A percentile compares a stretch with the other conserved stretches of the same genome.
These are phyloP conservation scores for Ocimum tenuiflorum DNA, from an alignment of 257 asterid genomes.

Conservation along the genomic window DNA sequence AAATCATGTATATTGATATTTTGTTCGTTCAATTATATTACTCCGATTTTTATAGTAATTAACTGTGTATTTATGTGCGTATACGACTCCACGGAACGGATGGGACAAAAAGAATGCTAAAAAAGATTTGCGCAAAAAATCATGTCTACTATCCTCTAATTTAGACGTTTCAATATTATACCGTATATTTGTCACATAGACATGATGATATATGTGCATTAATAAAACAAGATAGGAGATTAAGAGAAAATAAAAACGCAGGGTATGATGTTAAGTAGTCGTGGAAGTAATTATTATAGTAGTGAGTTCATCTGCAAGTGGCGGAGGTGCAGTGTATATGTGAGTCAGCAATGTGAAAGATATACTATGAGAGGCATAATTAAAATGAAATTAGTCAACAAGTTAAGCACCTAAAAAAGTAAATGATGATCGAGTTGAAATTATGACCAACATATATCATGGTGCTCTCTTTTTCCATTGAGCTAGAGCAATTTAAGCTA, in stretches of 20 bases:
- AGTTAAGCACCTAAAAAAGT: neutral
- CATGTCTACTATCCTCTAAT: too few species aligned
- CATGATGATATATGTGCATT: too few species aligned
- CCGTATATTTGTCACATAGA: too few species aligned
- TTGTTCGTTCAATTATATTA: too few species aligned
- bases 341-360: conserved; percentile 5
- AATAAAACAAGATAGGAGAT: neutral
- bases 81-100: too few species aligned
- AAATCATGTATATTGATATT: too few species aligned
- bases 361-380: neutral
- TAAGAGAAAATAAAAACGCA: neutral
- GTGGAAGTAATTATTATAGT: neutral
- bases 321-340: conserved; percentile 5
- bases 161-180: too few species aligned
- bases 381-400: conserved; percentile 15
- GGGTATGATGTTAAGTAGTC: neutral
- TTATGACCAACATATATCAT: neutral
- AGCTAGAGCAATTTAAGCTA: conserved; percentile 14
- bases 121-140: too few species aligned
- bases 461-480: neutral
- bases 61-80: too few species aligned
- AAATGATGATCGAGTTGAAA: conserved; percentile 20
- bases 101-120: too few species aligned
- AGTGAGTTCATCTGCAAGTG: neutral
- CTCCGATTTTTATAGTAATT: too few species aligned